phyloP scores from a whole-genome alignment of 371 early-diverging fungal genomes.

The Syncephalastrum sp. region DNA sequence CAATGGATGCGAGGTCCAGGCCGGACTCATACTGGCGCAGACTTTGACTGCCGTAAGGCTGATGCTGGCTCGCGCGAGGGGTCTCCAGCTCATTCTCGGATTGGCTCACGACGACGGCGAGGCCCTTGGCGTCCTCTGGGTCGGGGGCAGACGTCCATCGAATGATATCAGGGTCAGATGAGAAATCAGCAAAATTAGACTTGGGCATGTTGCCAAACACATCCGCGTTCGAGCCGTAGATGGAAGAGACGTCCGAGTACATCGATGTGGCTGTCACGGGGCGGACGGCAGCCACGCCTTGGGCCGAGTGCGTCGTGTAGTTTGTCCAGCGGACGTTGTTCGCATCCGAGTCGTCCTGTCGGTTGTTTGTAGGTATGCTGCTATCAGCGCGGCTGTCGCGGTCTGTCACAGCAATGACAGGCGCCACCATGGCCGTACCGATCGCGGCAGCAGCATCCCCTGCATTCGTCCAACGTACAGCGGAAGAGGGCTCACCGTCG shows the following conservation, averaged over 20 bases:
- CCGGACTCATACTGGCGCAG: slow-evolving; percentile 12
- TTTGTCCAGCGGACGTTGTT: slow-evolving; percentile 27
- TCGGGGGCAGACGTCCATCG: slow-evolving; percentile 34
- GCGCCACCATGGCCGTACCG: slow-evolving; percentile 36
- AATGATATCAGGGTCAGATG: slow-evolving; percentile 35
- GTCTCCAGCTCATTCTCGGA: too few species aligned
- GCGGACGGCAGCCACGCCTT: slow-evolving; percentile 14
- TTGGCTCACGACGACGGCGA: background rate
- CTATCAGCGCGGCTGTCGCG: background rate
- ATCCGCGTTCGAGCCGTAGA: slow-evolving; percentile 2
- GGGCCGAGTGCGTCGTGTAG: slow-evolving; percentile 15
- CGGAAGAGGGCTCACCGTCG: slow-evolving; percentile 4
- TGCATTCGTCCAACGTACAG: slow-evolving; percentile 35
- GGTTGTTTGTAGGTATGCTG: background rate
- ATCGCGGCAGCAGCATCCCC: slow-evolving; percentile 40
- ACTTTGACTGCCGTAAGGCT: background rate
- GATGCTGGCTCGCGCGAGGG: too few species aligned
- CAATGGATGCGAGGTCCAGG: slow-evolving; percentile 12
- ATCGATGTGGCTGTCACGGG: slow-evolving; percentile 20
- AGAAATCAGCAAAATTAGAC: slow-evolving; percentile 21
- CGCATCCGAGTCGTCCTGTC: background rate
- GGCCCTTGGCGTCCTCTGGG: slow-evolving; percentile 10
- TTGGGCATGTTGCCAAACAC: slow-evolving; percentile 9
- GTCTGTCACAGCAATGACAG: slow-evolving; percentile 13
- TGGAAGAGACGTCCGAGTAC: slow-evolving; percentile 22